These are phyloP conservation scores for Globisporangium viniferum DNA, from an alignment of 352 stramenopile species.

Conservation along the genomic window DNA sequence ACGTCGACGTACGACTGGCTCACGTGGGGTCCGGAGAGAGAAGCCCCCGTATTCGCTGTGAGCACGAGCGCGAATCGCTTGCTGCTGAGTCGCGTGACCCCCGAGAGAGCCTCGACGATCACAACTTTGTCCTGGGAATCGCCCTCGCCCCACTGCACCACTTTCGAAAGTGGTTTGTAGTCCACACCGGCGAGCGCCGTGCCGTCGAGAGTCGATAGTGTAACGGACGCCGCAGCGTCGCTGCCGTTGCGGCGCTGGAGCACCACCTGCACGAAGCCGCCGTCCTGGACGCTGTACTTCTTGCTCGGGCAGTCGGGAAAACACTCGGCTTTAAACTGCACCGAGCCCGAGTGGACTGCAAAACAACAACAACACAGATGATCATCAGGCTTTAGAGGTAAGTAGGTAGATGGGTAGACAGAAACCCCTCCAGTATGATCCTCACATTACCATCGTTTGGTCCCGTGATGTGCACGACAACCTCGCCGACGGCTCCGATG, in stretches of 20 bases:
- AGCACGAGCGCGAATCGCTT: constrained; percentile 41
- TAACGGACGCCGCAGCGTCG: constrained; percentile 40
- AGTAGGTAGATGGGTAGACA: background rate
- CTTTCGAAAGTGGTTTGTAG: constrained; percentile 36
- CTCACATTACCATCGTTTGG: constrained; percentile 41
- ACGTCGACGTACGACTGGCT: constrained; percentile 45
- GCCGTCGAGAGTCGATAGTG: constrained; percentile 38
- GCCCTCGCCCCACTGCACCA: constrained; percentile 48
- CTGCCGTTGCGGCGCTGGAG: constrained; percentile 59
- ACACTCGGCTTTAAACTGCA: constrained; percentile 69
- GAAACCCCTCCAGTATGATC: background rate
- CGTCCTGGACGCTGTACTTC: constrained; percentile 42
- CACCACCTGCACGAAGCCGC: constrained; percentile 43
- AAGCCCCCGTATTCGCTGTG: constrained; percentile 21
- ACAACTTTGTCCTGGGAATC: constrained; percentile 48
- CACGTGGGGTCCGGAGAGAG: constrained; percentile 25
- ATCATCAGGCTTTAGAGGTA: background rate
- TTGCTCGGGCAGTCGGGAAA: constrained; percentile 53
- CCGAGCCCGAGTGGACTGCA: constrained; percentile 31
- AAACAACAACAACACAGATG: background rate
- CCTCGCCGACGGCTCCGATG: constrained; percentile 39
- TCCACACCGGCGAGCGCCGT: constrained; percentile 46
- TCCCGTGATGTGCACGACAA: constrained; percentile 51
- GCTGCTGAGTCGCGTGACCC: constrained; percentile 27
- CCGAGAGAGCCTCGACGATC: constrained; percentile 35